phyloP scores from a whole-genome alignment of 2,329 filamentous ascomycete species.

The Zymoseptoria brevis region DNA sequence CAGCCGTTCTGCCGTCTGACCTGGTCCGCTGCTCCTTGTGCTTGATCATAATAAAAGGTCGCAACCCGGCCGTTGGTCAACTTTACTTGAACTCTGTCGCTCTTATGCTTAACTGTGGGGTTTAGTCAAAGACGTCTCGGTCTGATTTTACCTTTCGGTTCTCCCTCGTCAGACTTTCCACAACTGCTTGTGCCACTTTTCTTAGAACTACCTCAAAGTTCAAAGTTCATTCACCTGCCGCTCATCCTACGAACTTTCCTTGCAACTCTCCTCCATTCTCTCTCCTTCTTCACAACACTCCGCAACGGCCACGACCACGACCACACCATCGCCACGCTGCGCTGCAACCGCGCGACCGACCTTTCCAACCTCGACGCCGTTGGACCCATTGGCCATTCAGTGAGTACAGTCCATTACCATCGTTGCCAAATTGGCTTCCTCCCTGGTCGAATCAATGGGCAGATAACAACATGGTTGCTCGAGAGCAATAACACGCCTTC shows the following conservation, averaged over 20 bases:
- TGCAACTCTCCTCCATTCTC: background rate
- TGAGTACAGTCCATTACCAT: background rate
- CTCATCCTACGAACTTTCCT: background rate
- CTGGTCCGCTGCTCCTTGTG: conserved; percentile 2
- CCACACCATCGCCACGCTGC: background rate
- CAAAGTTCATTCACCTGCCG: background rate
- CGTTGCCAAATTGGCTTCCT: background rate
- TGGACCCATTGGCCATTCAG: background rate
- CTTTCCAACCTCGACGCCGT: background rate
- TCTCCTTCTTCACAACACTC: background rate
- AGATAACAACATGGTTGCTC: background rate
- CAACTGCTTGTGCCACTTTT: too few species aligned
- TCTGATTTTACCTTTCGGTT: background rate
- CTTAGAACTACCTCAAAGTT: too few species aligned
- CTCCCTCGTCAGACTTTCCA: background rate
- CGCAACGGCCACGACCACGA: background rate
- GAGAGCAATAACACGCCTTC: background rate
- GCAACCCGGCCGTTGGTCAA: conserved; percentile 21
- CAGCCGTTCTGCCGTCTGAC: conserved; percentile 6
- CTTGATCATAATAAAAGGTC: conserved; percentile 1
- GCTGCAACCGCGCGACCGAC: background rate
- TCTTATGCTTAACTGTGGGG: conserved; percentile 27
- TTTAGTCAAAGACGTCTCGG: background rate
- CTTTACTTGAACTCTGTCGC: conserved; percentile 25
- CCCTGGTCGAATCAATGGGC: background rate